Base-by-base conservation (phyloP, 805 yeast species). In the Ogataea neopini region DNA sequence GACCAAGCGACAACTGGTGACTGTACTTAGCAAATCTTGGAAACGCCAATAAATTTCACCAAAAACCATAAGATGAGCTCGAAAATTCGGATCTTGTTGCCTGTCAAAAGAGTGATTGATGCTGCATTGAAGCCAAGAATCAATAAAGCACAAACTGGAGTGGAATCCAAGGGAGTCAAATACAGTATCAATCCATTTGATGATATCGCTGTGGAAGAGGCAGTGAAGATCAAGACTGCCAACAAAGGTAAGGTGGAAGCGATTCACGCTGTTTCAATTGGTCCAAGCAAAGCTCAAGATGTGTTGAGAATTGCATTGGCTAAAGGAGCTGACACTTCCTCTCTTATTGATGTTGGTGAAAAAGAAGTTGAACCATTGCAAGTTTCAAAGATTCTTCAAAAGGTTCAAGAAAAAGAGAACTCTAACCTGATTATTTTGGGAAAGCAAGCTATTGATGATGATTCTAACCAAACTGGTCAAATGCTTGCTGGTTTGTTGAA, bases 201-300 rank as follows among this genome's bases (percentile, higher is more conserved):
- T 71, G 99, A 94, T 70, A 94, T 94, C 64, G 99, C 99, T 7
- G 64, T 94, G 44, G 99, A 94, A 70, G 99, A 94, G 68, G 96
- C 98, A 0, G 73, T 91, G 35, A 80, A 84, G 57, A 77, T 94
- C 58, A 82, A 78, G 60, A 89, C 86, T 56, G 73, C 74, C 32
- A 69, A 85, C 64, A 83, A 84, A 60, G 77, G 65, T 8, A 66
- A 79, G 42, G 96, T 90, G 14, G 96, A 89, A 55, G 72, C 75
- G 42, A 83, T 92, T 53, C 97, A 91, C 64, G 96, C 94, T 5
- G 96, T 92, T 11, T 83, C 96, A 3, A 87, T 91, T 55, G 98
- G 98, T 2, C 85, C 94, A 26, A 61, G 83, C 18, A 90, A 90
- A 64, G 78, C 96, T 0, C 96, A 88, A 67, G 98, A 92, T 56